Evolutionary conservation across 352 stramenopile species (phyloP), one percentile per base, ranked within the genome.

Genomic region (Globisporangium parvum): DNA sequence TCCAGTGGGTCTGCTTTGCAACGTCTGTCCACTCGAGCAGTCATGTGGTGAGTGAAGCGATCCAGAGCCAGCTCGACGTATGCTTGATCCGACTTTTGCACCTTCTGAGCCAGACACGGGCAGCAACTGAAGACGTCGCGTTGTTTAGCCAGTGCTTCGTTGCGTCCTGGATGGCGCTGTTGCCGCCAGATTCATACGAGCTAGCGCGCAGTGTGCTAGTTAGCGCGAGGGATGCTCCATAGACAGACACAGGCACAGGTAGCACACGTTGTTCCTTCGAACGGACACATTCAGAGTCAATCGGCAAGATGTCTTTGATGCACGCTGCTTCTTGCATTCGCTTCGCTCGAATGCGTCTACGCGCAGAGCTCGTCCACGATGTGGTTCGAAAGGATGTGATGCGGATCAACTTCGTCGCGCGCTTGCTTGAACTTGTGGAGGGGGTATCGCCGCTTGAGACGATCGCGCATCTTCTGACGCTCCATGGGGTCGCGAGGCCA

Each of bases 351-450:
- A 2, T 12, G 10, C 11, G 24, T 35, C 59, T 63, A 76, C 23
- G 66, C 69, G 41, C 77, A 88, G 48, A 90, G 48, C 44, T 87
- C 73, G 59, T 98, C 86, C 18, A 98, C 59, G 40, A 97, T 84
- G 47, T 78, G 54, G 74, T 97, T 98, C 1, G 85, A 93, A 2
- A 98, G 70, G 35, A 98, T 94, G 53, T 94, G 83, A 58, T 98
- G 87, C 17, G 95, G 95, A 69, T 99, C 96, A 53, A 97, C 84
- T 52, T 87, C 69, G 51, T 91, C 74, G 40, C 96, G 78, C 24
- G 85, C 80, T 53, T 71, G 67, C 69, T 97, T 97, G 68, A 98
- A 98, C 55, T 87, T 71, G 6, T 92, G 63, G 23, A 98, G 59
- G n/a, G 79, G 69, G 75, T 97, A 98, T 53, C 82, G 68, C 57